Conservation (phyloP, 805 yeast genomes). For the Naumovozyma dairenensis region DNA sequence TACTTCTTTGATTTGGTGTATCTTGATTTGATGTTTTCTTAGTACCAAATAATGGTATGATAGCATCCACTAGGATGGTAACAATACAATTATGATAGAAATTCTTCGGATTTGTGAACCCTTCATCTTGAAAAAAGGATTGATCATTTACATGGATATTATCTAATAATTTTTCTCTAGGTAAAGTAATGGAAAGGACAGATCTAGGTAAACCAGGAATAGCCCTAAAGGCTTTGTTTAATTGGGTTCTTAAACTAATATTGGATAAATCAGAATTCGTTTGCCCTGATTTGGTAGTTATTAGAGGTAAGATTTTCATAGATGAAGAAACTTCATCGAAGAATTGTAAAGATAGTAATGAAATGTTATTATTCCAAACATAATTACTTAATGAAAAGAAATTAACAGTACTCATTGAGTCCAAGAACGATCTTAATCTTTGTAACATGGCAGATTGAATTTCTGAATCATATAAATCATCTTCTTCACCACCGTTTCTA, state of each 20-base stretch:
- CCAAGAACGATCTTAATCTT: conserved; percentile 8
- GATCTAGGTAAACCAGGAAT: conserved; percentile 7
- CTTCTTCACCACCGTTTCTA: not conserved
- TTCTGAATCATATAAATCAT: too few relatives aligned
- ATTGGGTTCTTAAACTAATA: conserved; percentile 7
- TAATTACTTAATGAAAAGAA: conserved; percentile 2
- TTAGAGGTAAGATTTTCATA: conserved; percentile 8
- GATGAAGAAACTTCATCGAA: conserved; percentile 3
- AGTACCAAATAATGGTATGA: conserved; percentile 10
- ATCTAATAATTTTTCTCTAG: conserved; percentile 4
- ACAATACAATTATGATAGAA: conserved; percentile 11
- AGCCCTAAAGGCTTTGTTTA: conserved; percentile 1
- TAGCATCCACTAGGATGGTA: conserved; percentile 3
- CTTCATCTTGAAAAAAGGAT: conserved; percentile 3
- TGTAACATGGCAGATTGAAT: conserved; percentile 6
- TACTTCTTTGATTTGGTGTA: not conserved
- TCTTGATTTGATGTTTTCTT: not conserved
- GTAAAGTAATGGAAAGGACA: conserved; percentile 9
- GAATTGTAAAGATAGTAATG: conserved; percentile 10
- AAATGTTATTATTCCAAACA: conserved; percentile 1
- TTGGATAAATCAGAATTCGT: not conserved
- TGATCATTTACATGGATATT: conserved; percentile 5
- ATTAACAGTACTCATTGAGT: conserved; percentile 1
- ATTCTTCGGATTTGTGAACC: conserved; percentile 1
- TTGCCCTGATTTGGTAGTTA: not conserved